Percentiles rank a stretch among this genome's conserved stretches.
Conservation (phyloP, 768 basidiomycete species). For the Sarcomyxa edulis region DNA sequence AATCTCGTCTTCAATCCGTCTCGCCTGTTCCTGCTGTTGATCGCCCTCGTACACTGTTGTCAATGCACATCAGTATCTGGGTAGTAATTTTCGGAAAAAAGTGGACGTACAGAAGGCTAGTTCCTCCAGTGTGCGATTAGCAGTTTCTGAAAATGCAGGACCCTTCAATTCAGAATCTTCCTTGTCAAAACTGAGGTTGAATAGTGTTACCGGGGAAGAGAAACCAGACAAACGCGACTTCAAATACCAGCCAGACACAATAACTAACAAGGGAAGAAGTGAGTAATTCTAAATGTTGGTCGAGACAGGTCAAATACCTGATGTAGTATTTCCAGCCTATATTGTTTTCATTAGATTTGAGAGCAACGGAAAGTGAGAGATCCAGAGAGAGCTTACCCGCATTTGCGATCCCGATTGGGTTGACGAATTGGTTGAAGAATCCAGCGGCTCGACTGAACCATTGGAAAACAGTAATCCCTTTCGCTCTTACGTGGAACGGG, state of each 20-base stretch:
- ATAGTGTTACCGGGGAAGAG: no score
- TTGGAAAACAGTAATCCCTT: slow-evolving; percentile 58
- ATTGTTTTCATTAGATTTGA: background rate
- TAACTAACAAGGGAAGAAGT: slow-evolving; percentile 27
- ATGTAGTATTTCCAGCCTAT: slow-evolving; percentile 55
- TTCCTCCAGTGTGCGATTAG: slow-evolving; percentile 48
- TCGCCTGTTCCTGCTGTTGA: slow-evolving; percentile 32
- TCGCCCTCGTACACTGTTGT: slow-evolving; percentile 39
- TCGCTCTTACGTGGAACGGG: slow-evolving; percentile 58
- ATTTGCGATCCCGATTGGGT: slow-evolving; percentile 56
- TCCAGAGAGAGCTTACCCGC: slow-evolving; percentile 23
- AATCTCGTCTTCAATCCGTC: slow-evolving; percentile 36
- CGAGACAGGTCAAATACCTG: slow-evolving; percentile 22
- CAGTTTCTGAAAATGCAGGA: no score
- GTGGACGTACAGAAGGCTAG: slow-evolving; percentile 47
- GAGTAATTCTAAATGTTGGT: background rate
- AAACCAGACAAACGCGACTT: slow-evolving; percentile 53
- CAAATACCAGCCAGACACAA: slow-evolving; percentile 45
- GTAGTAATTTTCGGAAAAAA: no score
- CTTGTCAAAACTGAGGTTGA: no score
- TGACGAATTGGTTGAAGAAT: slow-evolving; percentile 65
- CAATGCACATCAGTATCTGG: slow-evolving; percentile 1
- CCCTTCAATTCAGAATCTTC: no score
- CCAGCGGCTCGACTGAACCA: slow-evolving; percentile 49
- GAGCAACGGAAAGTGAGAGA: background rate